Percentiles rank a stretch among this genome's conserved stretches.
These are phyloP conservation scores for Fusarium sp. DNA, from an alignment of 2,329 filamentous ascomycete species.

Conservation along the genomic window DNA sequence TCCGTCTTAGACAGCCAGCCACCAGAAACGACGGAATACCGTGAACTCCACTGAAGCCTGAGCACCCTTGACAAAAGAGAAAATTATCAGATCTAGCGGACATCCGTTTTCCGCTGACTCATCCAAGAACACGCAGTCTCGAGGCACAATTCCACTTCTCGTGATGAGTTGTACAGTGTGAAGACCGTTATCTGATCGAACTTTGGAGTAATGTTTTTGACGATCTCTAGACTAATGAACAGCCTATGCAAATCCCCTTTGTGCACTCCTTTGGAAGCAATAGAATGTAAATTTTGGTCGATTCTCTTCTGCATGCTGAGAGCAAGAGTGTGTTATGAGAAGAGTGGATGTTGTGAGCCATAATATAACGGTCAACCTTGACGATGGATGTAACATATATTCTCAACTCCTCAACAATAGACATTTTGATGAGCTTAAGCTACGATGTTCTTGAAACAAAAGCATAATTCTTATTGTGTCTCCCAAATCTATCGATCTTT, in stretches of 20 bases:
- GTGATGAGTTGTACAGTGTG: slow-evolving; percentile 16
- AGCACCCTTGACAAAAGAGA: neutral
- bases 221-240: slow-evolving; percentile 9
- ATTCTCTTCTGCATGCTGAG: neutral
- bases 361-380: slow-evolving; percentile 4
- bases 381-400: neutral
- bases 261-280: neutral
- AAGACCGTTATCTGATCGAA: slow-evolving; percentile 34
- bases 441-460: neutral
- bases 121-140: neutral
- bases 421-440: neutral
- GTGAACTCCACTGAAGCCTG: neutral
- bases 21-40: slow-evolving; percentile 9
- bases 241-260: neutral
- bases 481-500: slow-evolving; percentile 3
- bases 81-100: slow-evolving; percentile 20
- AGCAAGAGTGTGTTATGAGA: neutral
- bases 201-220: neutral
- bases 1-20: slow-evolving; percentile 38
- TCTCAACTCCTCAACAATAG: neutral
- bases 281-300: neutral
- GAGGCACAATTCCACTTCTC: neutral
- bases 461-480: neutral
- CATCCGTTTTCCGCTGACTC: slow-evolving; percentile 7
- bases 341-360: slow-evolving; percentile 11